These are phyloP conservation scores for Thinopyrum elongatum DNA, from an alignment of 176 grass and related monocot genomes.

Conservation along the genomic window DNA sequence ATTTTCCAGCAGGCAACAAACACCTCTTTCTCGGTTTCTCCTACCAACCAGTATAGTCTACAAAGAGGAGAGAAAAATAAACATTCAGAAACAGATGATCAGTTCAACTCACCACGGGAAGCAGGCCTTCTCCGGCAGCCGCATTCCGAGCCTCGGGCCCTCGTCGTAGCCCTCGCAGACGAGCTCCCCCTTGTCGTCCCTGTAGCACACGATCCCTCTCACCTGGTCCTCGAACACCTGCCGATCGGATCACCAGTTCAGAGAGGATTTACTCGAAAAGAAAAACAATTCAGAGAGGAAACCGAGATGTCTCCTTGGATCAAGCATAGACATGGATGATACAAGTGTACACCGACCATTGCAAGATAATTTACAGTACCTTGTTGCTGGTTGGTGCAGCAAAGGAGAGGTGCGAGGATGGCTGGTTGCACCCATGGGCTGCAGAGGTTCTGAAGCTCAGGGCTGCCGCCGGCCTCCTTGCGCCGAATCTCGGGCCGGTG, in stretches of 20 bases:
- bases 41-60: neutral
- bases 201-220: conserved; percentile 82
- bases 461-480: neutral
- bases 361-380: neutral
- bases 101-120: conserved; percentile 38
- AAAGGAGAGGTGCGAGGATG: conserved; percentile 15
- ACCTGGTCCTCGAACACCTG: conserved; percentile 83
- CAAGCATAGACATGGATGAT: neutral
- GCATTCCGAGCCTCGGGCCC: conserved; percentile 53
- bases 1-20: neutral
- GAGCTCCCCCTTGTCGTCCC: conserved; percentile 69
- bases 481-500: conserved; percentile 7
- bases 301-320: neutral
- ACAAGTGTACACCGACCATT: neutral
- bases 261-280: neutral
- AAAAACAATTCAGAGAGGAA: neutral
- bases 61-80: neutral
- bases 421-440: conserved; percentile 13
- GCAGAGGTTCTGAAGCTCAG: conserved; percentile 24
- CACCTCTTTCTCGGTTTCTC: neutral
- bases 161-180: conserved; percentile 93
- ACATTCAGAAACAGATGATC: neutral
- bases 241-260: neutral
- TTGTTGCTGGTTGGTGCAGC: conserved; percentile 21
- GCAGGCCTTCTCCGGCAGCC: conserved; percentile 45